Evolutionary conservation across 345 rosid species (phyloP), one percentile per base, ranked within the genome.

Genomic region (Moringa oleifera): DNA sequence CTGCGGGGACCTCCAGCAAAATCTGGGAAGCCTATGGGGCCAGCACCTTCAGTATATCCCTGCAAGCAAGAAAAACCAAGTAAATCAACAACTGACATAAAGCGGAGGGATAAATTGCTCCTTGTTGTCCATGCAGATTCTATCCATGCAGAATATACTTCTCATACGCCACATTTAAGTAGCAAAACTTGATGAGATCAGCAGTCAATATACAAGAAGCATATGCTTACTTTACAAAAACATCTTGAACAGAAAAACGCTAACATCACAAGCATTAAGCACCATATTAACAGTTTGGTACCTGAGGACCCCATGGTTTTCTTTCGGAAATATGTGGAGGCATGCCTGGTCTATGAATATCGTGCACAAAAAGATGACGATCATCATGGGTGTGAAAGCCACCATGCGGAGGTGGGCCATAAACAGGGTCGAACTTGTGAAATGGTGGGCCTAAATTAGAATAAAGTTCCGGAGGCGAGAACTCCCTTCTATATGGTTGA

Each of bases 261-360:
- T 57, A 20, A 33, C 49, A 8, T 57, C 31, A 33, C 45, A 24
- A 36, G 37, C 17, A 61, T 23, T 0, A 41, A 56, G 16, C 18
- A 25, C 18, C 23, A 58, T 7, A 0, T 15, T 28, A 58, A 53
- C 55, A 62, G 46, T 31, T 57, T 6, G 2, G 71, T 79, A 88
- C 91, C 91, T 81, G 81, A 68, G 77, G 86, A 47, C 73, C 83
- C 96, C 96, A 85, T n/a, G 83, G 85, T 71, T 74, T 79, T 68
- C 85, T 82, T 70, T 81, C 88, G 50, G 79, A 57, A n/a, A 78
- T 53, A 77, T 79, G 84, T 45, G 75, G 75, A 47, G 73, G 82
- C 76, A 81, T 68, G 58, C 77, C 80, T 0, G 83, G 70, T 62
- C 83, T 74, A 50, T 71, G 79, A 55, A 74, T 68, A 65, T 65